Base-by-base conservation (phyloP, 352 stramenopile species). In the Thraustotheca clavata region DNA sequence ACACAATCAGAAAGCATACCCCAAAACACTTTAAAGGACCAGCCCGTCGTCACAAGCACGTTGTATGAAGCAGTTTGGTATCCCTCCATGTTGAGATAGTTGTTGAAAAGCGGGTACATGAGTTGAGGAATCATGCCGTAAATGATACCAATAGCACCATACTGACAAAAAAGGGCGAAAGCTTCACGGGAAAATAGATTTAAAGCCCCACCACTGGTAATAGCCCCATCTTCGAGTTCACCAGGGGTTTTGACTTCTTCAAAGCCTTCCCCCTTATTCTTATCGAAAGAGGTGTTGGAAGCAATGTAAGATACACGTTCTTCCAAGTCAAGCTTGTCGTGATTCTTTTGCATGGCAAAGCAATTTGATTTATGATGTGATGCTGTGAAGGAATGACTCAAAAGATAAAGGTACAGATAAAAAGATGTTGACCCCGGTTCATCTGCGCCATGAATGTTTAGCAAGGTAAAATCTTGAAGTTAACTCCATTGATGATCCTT, bases 1-100 rank as follows among this genome's bases (percentile, higher is more conserved):
- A 80, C 65, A 32, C 72, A 83, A 62, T 87, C 77, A 16, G 65
- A 76, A 3, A 85, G 31, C 33, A 84, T 77, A 40, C 76, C 77
- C 60, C 77, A 82, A 12, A 83, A 71, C 18, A 83, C 74, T 65
- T 89, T 91, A 67, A 88, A 88, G 5, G 60, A 77, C 79, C 80
- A 92, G 4, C 76, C 79, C 9, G 89, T 62, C 46, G 75, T 73
- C 0, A 89, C 67, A 16, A 89, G 46, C 3, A 63, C 66, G 1
- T 70, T 69, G 32, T 75, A 75, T 9, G 75, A 79, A 22, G 72
- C 69, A 35, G 67, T 75, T 35, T 75, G 48, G 14, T 67, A 75
- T 46, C 75, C 74, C 57, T 81, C 16, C 20, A 35, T 70, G 54
- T 0, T 65, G 2, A 86, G 66, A 47, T 80, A 83, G 22, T 71